phyloP scores from a whole-genome alignment of 2,329 filamentous ascomycete genomes.

The Phyllosticta capitalensis region DNA sequence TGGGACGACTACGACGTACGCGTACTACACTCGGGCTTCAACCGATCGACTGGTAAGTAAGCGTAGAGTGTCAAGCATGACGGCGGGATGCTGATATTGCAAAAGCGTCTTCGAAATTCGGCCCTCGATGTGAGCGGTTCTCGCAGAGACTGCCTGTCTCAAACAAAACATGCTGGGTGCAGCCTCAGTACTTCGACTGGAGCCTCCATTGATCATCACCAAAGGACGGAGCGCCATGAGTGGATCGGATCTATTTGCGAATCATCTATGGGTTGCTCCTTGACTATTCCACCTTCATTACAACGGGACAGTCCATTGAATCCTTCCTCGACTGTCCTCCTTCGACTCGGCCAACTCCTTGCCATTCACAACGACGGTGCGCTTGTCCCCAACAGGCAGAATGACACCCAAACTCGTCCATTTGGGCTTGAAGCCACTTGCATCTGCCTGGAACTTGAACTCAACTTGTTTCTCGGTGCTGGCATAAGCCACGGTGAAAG shows the following conservation, averaged over 20 bases:
- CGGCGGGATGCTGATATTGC: no score
- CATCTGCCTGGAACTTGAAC: conserved; percentile 33
- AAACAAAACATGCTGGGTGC: no score
- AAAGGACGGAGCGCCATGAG: background rate
- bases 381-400: conserved; percentile 41
- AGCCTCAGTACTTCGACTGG: no score
- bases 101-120: no score
- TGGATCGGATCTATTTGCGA: background rate
- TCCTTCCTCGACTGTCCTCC: background rate
- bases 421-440: conserved; percentile 35
- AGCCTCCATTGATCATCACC: no score
- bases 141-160: no score
- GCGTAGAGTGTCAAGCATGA: no score
- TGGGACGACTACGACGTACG: no score
- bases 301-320: background rate
- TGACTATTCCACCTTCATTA: background rate
- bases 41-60: no score
- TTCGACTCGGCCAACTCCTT: background rate
- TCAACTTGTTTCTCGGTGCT: conserved; percentile 35
- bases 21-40: no score
- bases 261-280: background rate
- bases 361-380: conserved; percentile 18
- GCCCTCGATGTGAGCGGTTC: no score
- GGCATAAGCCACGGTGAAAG: conserved; percentile 19
- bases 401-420: conserved; percentile 44